Evolutionary conservation across 1,284 basidiomycete species (phyloP).

Genomic region (Trichosporon inkin): DNA sequence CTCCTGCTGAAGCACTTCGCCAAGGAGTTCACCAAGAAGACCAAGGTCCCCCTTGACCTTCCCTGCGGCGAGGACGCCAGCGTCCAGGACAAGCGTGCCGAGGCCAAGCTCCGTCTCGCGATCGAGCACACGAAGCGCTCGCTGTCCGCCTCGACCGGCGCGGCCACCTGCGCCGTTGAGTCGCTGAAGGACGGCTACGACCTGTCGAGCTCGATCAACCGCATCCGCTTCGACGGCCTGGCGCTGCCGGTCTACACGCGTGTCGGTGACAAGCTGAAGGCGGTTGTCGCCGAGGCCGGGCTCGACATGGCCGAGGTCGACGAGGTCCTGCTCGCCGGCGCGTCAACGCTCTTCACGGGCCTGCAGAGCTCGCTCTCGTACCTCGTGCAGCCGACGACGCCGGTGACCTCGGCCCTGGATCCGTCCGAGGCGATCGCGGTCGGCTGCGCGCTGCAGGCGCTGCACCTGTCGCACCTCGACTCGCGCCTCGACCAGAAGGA

Average conservation of each 20-base stretch:
- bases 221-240: slow-evolving; percentile 89
- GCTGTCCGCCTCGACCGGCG: slow-evolving; percentile 77
- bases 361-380: slow-evolving; percentile 68
- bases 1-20: slow-evolving; percentile 83
- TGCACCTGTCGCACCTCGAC: slow-evolving; percentile 58
- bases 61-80: slow-evolving; percentile 57
- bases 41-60: slow-evolving; percentile 68
- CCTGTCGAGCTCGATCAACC: slow-evolving; percentile 87
- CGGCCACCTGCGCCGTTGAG: slow-evolving; percentile 86
- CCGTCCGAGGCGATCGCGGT: slow-evolving; percentile 84
- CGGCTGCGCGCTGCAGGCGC: slow-evolving; percentile 83
- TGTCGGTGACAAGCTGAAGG: slow-evolving; percentile 61
- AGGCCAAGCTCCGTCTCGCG: slow-evolving; percentile 87
- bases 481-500: slow-evolving; percentile 51
- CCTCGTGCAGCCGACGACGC: slow-evolving; percentile 64
- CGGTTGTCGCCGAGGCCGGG: slow-evolving; percentile 61
- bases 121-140: slow-evolving; percentile 95
- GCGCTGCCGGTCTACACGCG: slow-evolving; percentile 67
- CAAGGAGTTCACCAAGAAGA: slow-evolving; percentile 97
- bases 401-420: slow-evolving; percentile 62
- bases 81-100: slow-evolving; percentile 71
- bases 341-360: slow-evolving; percentile 78
- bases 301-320: slow-evolving; percentile 77
- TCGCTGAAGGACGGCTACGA: slow-evolving; percentile 92
- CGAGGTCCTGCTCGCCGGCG: slow-evolving; percentile 86